These are phyloP conservation scores for Pseudogymnoascus sp. DNA, from an alignment of 2,329 filamentous ascomycete species.

Conservation along the genomic window DNA sequence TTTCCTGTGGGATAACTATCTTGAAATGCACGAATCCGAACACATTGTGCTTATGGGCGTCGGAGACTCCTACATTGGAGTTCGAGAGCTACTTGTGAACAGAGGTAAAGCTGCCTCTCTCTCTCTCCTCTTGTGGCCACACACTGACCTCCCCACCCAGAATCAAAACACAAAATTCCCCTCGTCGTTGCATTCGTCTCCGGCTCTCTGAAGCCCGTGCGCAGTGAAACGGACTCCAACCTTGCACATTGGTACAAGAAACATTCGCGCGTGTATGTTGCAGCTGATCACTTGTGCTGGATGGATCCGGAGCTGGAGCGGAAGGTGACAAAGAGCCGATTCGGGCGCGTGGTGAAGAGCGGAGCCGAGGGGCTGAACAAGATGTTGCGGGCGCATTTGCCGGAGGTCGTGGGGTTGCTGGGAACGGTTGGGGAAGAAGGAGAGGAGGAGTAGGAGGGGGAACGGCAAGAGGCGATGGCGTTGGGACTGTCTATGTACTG, in stretches of 20 bases:
- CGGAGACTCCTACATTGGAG: slow-evolving; percentile 78
- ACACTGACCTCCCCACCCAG: slow-evolving; percentile 28
- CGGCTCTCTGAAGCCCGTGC: slow-evolving; percentile 68
- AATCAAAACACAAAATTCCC: slow-evolving; percentile 60
- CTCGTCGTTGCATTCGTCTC: slow-evolving; percentile 77
- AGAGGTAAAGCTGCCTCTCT: slow-evolving; percentile 47
- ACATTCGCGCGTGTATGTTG: slow-evolving; percentile 73
- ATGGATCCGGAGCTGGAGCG: slow-evolving; percentile 50
- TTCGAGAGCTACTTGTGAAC: slow-evolving; percentile 73
- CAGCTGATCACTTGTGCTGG: slow-evolving; percentile 70
- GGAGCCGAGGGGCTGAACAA: slow-evolving; percentile 40
- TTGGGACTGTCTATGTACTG: not conserved
- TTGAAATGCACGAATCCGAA: slow-evolving; percentile 66
- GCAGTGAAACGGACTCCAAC: slow-evolving; percentile 67
- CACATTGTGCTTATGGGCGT: slow-evolving; percentile 82
- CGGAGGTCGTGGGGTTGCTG: slow-evolving; percentile 48
- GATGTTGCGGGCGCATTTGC: slow-evolving; percentile 51
- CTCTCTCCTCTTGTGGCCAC: slow-evolving; percentile 11
- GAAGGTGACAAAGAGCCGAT: slow-evolving; percentile 54
- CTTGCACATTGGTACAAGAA: slow-evolving; percentile 77
- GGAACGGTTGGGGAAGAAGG: slow-evolving; percentile 16
- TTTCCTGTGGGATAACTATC: slow-evolving; percentile 96
- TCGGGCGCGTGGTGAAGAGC: slow-evolving; percentile 51
- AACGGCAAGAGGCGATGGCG: too few relatives aligned
- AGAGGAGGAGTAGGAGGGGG: slow-evolving; percentile 13